Conservation (phyloP, 768 basidiomycete species). For the Phaeotremella skinneri region DNA sequence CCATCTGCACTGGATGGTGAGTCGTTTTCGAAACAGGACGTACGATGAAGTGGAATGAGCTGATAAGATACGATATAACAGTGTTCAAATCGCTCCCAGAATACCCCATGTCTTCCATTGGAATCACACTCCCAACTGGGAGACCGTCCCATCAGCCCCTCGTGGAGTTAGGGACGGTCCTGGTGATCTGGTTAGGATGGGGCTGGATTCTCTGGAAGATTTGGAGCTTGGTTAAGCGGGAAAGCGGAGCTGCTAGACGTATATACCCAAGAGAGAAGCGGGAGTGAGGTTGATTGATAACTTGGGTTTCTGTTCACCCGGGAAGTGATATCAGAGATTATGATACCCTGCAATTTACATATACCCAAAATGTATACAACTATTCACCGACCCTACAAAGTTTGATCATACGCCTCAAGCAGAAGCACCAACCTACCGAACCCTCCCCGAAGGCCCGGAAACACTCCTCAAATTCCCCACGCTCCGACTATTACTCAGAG, state of each 20-base stretch:
- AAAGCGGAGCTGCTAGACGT: too few relatives aligned
- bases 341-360: too few relatives aligned
- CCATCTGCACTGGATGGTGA: too few relatives aligned
- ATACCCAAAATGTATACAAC: too few relatives aligned
- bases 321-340: too few relatives aligned
- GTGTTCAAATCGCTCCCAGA: neutral
- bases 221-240: slow-evolving; percentile 8
- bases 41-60: neutral
- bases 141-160: slow-evolving; percentile 23
- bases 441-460: slow-evolving; percentile 14
- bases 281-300: too few relatives aligned
- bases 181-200: slow-evolving; percentile 34
- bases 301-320: too few relatives aligned
- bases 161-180: slow-evolving; percentile 27
- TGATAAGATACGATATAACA: neutral
- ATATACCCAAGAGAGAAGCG: too few relatives aligned
- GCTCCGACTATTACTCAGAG: slow-evolving; percentile 15
- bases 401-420: too few relatives aligned
- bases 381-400: too few relatives aligned
- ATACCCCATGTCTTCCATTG: slow-evolving; percentile 3
- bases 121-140: slow-evolving; percentile 29
- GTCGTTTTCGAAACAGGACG: too few relatives aligned
- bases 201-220: slow-evolving; percentile 33
- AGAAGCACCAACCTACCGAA: too few relatives aligned
- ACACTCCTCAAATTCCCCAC: slow-evolving; percentile 20